Percentiles rank a stretch among this genome's conserved stretches.
phyloP scores from a whole-genome alignment of 495 filamentous ascomycete species.

The Penicilliopsis zonata region DNA sequence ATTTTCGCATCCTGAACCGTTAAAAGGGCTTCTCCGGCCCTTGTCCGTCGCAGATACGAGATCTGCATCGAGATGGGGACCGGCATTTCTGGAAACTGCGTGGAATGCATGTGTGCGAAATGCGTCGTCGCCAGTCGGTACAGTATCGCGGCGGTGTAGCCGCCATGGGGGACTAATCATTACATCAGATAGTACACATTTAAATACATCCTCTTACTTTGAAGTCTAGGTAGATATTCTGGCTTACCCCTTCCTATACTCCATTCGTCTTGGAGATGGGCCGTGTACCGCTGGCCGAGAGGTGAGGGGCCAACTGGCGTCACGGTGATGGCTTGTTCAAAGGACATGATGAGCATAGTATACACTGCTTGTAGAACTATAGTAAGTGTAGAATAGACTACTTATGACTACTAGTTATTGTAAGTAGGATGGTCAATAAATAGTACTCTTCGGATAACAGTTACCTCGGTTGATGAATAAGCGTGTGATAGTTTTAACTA shows the following conservation, averaged over 20 bases:
- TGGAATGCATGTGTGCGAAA: slow-evolving; percentile 49
- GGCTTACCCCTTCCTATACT: slow-evolving; percentile 55
- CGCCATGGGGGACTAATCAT: slow-evolving; percentile 66
- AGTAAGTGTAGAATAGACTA: no score
- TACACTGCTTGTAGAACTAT: no score
- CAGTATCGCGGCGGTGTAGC: slow-evolving; percentile 57
- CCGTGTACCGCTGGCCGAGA: slow-evolving; percentile 54
- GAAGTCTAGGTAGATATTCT: no score
- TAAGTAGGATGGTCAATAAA: no score
- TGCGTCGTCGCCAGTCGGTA: slow-evolving; percentile 49
- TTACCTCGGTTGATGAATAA: no score
- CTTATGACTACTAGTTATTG: no score
- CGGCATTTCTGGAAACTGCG: slow-evolving; percentile 46
- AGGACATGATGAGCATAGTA: no score
- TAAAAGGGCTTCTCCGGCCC: slow-evolving; percentile 48
- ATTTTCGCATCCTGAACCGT: slow-evolving; percentile 61
- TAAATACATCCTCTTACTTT: background rate
- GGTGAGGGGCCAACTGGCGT: slow-evolving; percentile 38
- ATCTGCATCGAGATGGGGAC: slow-evolving; percentile 53
- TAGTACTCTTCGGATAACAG: no score
- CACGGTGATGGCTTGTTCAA: slow-evolving; percentile 47
- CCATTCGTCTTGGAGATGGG: slow-evolving; percentile 48
- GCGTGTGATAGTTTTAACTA: no score
- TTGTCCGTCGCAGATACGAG: slow-evolving; percentile 58
- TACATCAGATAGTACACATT: slow-evolving; percentile 4